Percentiles rank a stretch among this genome's conserved stretches.
Evolutionary conservation across 2,329 filamentous ascomycete species (phyloP).

Genomic region (Conoideocrella luteorostrata): DNA sequence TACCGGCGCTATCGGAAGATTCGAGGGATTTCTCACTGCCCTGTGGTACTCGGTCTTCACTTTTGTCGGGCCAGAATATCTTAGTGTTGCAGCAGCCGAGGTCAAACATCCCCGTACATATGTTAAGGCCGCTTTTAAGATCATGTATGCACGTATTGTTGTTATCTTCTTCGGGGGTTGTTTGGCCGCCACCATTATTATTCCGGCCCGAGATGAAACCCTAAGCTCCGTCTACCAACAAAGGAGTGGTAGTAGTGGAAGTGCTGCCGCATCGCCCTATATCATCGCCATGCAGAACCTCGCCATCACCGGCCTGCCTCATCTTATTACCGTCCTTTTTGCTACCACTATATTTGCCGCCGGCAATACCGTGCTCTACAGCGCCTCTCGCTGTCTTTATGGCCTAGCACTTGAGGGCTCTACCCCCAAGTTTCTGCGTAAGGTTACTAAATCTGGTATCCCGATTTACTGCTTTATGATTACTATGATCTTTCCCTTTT

Average conservation of each 20-base stretch:
- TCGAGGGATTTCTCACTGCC: conserved; percentile 59
- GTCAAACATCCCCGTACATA: conserved; percentile 50
- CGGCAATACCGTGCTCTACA: conserved; percentile 54
- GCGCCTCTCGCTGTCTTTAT: conserved; percentile 51
- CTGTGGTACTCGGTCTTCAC: conserved; percentile 54
- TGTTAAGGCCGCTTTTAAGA: conserved; percentile 50
- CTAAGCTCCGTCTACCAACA: too few species aligned
- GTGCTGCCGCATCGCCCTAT: conserved; percentile 49
- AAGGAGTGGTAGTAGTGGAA: too few species aligned
- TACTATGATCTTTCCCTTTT: conserved; percentile 13
- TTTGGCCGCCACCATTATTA: conserved; percentile 54
- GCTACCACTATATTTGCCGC: conserved; percentile 51
- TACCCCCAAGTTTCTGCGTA: conserved; percentile 32
- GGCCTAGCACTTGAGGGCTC: conserved; percentile 47
- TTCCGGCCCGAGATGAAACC: too few species aligned
- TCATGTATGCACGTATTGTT: conserved; percentile 38
- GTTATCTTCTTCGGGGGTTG: conserved; percentile 62
- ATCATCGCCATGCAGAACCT: conserved; percentile 59
- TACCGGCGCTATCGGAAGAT: conserved; percentile 54
- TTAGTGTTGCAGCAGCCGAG: conserved; percentile 58
- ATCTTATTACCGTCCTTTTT: conserved; percentile 54
- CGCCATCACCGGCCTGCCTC: conserved; percentile 53
- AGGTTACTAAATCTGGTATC: conserved; percentile 22
- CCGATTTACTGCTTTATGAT: conserved; percentile 13
- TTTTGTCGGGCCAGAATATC: conserved; percentile 56